phyloP scores from a whole-genome alignment of 1,139 yeast species.

The Arxiozyma telluris region DNA sequence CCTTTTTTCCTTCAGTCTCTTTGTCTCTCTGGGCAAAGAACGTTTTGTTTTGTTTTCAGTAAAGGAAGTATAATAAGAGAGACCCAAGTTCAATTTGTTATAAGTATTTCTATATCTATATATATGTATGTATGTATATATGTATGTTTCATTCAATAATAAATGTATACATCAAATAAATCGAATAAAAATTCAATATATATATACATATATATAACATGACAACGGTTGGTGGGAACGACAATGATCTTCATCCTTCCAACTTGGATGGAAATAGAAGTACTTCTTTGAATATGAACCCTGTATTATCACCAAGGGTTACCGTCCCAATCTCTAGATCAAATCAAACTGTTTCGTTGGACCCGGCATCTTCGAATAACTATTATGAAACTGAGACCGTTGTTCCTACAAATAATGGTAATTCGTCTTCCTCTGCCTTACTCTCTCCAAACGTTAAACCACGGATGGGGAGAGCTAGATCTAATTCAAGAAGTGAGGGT shows the following conservation, averaged over 20 bases:
- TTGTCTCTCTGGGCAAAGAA: too few species aligned
- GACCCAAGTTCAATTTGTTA: too few species aligned
- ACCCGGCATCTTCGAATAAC: neutral
- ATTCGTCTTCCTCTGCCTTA: neutral
- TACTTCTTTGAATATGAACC: neutral
- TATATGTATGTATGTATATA: too few species aligned
- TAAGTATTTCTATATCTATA: too few species aligned
- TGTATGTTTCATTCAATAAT: neutral
- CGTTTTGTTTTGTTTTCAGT: too few species aligned
- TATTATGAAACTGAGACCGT: neutral
- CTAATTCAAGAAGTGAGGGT: slow-evolving; percentile 29
- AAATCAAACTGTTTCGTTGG: neutral
- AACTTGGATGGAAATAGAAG: slow-evolving; percentile 4
- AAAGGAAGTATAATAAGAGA: too few species aligned
- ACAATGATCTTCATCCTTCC: neutral
- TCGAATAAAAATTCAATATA: neutral
- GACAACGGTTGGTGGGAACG: neutral
- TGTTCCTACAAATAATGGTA: neutral
- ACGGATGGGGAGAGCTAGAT: slow-evolving; percentile 17
- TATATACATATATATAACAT: neutral
- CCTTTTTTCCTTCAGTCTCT: too few species aligned
- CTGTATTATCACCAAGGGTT: neutral
- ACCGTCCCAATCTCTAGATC: neutral
- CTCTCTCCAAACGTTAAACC: neutral
- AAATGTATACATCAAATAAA: too few species aligned